Evolutionary conservation across 208 protist genomes (phyloP), one percentile per base, ranked within the genome.

Genomic region (Tritrichomonas foetus): DNA sequence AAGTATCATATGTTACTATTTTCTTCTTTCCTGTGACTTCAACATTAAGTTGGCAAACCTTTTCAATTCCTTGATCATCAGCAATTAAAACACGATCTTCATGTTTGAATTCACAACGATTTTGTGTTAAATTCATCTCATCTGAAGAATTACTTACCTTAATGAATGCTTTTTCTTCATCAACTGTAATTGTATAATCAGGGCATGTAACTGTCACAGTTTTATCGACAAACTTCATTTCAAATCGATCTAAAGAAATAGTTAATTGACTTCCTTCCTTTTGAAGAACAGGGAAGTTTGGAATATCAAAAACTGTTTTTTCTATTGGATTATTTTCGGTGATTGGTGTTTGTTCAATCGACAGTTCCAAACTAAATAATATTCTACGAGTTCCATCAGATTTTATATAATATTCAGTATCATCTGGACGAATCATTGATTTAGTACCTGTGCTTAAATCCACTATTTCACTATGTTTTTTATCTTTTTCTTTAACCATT

Each of bases 321-420:
- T 61, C 53, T 61, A 61, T 61, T 61, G 53, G 16, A 61, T 61
- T 61, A 22, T 5, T 22, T n/a, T n/a, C n/a, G n/a, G n/a, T n/a
- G n/a, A n/a, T n/a, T 61, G 53, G 16, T 8, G 16, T 33, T 50
- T 89, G 78, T n/a, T 89, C 78, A 30, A 89, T 89, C 20, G 78
- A n/a, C 14, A 53, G 36, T 5, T 53, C 44, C 14, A 39, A 5
- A 49, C 47, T 33, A 30, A 89, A 33, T 50, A 61, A 33, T 30
- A 89, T 89, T 47, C 39, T 53, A 5, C 78, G 0, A 8, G 16
- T 57, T 53, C 78, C 78, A 61, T 89, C 78, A 16, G 2, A 27
- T 89, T 89, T 30, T 13, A 89, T 57, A n/a, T 57, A 89, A 57
- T 89, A 89, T 47, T 89, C 78, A 39, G 57, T 89, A 27, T 89